Evolutionary conservation across 306 rosid genomes (phyloP), one percentile per base, ranked within the genome.

Genomic region (Pyrus communis): DNA sequence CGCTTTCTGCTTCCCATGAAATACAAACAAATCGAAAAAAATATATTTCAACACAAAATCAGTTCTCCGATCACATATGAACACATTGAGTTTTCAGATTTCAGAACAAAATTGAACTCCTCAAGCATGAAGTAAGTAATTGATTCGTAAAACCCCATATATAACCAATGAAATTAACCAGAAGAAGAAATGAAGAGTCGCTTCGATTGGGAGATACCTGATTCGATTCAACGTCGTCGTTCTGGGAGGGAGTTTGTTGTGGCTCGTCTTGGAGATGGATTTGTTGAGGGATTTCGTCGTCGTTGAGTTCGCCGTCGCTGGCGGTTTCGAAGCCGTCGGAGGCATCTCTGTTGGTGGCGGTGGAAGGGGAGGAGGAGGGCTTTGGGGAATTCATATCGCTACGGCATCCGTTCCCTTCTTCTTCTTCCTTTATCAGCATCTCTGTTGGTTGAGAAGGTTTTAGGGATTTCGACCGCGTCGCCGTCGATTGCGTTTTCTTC

Each of bases 291-390:
- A 60, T 40, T 35, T 80, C 80, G 8, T 51, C 9, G 25, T 55
- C 88, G 7, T 49, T 63, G 27, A 88, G 77, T 21, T 88, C 90
- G 30, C 85, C 84, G 11, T 88, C 90, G 75, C 90, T 88, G 52
- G 90, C 90, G 23, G 92, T 88, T 79, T 88, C 90, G 60, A 84
- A 88, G 60, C 88, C 90, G 28, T 88, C 92, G 71, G 81, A 67
- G 27, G 79, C 78, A 19, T 81, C 75, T 35, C 70, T 76, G 51
- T 40, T 64, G 42, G 23, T 65, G 30, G 76, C 45, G 45, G 45
- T 9, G 45, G 45, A 40, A 40, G 45, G 9, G 12, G 45, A 40
- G 45, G 43, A 28, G 9, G 84, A 49, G 45, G 84, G 46, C 28
- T 76, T 78, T 25, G 81, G 52, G 43, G 67, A 62, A 58, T 38